A percentile compares a stretch with the other conserved stretches of the same genome.
Conservation (phyloP, 75 land plant genomes). For the Selaginella moellendorffii region DNA sequence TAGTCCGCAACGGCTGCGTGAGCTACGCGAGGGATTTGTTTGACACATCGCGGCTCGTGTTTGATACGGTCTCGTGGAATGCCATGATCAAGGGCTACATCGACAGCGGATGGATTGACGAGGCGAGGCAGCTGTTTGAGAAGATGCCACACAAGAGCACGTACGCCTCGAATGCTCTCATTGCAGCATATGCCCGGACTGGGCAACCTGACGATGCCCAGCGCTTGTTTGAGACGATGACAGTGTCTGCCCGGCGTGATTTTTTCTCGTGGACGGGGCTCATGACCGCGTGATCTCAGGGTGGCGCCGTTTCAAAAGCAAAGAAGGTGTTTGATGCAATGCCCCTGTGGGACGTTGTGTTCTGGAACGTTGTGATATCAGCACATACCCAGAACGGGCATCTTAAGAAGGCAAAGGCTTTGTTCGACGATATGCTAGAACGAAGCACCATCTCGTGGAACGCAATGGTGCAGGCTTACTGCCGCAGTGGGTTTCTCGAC, state of each 20-base stretch:
- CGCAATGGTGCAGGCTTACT: not conserved
- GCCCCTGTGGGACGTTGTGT: conserved; percentile 5
- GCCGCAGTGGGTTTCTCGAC: not conserved
- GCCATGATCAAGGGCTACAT: not conserved
- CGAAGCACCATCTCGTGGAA: not conserved
- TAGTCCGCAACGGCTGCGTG: not conserved
- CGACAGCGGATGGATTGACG: not conserved
- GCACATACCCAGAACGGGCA: conserved; percentile 8
- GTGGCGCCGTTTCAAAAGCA: not conserved
- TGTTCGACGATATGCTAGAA: not conserved
- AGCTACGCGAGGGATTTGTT: not conserved
- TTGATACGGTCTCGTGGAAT: not conserved
- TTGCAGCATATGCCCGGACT: not conserved
- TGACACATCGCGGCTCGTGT: not conserved
- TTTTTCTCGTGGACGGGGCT: conserved; percentile 11
- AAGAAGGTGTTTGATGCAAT: conserved; percentile 4
- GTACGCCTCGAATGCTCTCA: not conserved
- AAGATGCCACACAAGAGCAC: not conserved
- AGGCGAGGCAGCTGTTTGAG: not conserved
- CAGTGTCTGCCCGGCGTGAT: conserved; percentile 3
- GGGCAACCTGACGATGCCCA: not conserved
- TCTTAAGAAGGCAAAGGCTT: not conserved
- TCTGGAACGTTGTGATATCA: conserved; percentile 11
- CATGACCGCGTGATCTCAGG: conserved; percentile 1
- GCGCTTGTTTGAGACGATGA: conserved; percentile 9